Conservation (phyloP, 2,329 filamentous ascomycete species). For the Beauveria pseudobassiana region DNA sequence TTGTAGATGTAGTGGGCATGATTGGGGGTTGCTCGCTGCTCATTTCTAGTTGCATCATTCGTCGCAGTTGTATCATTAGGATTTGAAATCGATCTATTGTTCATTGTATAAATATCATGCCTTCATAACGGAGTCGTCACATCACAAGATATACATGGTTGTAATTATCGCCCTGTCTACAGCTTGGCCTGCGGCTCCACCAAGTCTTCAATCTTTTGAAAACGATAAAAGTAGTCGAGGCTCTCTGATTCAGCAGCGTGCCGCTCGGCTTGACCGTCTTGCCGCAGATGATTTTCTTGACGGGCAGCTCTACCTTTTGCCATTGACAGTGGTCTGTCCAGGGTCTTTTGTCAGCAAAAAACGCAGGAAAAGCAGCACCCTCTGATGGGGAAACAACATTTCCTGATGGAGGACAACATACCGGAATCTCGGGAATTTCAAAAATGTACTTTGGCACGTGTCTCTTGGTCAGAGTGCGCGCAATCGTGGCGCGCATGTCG, state of each 20-base stretch:
- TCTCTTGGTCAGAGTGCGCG: constrained; percentile 57
- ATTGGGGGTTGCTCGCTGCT: background rate
- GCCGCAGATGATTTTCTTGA: constrained; percentile 78
- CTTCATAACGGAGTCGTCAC: background rate
- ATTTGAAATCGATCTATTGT: background rate
- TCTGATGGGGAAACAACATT: no score
- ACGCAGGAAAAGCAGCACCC: background rate
- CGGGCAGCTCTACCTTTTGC: constrained; percentile 81
- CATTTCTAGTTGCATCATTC: background rate
- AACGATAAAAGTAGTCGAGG: constrained; percentile 71
- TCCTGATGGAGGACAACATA: constrained; percentile 22
- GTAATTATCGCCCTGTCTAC: constrained; percentile 13
- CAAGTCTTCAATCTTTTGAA: constrained; percentile 36
- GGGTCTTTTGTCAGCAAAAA: background rate
- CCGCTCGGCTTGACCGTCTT: constrained; percentile 67
- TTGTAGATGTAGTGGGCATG: background rate
- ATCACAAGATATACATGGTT: background rate
- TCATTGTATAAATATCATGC: background rate
- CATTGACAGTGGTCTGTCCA: constrained; percentile 66
- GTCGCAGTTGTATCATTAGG: background rate
- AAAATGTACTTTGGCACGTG: constrained; percentile 76
- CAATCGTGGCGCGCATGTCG: constrained; percentile 58
- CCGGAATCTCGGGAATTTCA: constrained; percentile 73
- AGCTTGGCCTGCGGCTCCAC: constrained; percentile 24
- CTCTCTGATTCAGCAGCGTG: constrained; percentile 68